Percentiles rank a stretch among this genome's conserved stretches.
Conservation (phyloP, 1,139 yeast genomes). For the Scheffersomyces cryptocercus region DNA sequence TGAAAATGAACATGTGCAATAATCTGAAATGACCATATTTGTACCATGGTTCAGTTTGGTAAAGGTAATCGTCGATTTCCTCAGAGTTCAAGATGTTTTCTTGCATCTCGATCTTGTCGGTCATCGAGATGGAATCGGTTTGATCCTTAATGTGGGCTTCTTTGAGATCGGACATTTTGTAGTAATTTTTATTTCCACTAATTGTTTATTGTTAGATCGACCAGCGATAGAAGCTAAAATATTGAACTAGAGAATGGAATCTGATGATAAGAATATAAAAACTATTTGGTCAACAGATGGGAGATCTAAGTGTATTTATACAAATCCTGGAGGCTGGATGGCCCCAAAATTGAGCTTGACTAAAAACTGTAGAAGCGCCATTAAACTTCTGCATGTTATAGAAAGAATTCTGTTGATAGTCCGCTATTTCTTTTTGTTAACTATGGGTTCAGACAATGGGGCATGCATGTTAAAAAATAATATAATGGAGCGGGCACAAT, state of each 20-base stretch:
- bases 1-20: slow-evolving; percentile 14
- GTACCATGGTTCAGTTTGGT: slow-evolving; percentile 9
- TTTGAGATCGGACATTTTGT: slow-evolving; percentile 6
- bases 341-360: not conserved
- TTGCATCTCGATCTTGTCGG: slow-evolving; percentile 8
- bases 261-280: too few relatives aligned
- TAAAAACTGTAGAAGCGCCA: too few relatives aligned
- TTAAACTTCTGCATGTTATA: not conserved
- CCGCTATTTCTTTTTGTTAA: not conserved
- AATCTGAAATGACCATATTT: slow-evolving; percentile 8
- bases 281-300: not conserved
- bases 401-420: not conserved
- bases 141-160: slow-evolving; percentile 3
- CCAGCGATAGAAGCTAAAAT: slow-evolving; percentile 1
- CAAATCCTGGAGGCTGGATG: slow-evolving; percentile 1
- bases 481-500: too few relatives aligned
- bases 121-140: slow-evolving; percentile 4
- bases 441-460: too few relatives aligned
- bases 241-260: not conserved
- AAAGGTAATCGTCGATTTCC: slow-evolving; percentile 5
- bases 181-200: not conserved
- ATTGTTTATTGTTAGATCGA: not conserved
- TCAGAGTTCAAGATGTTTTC: slow-evolving; percentile 6
- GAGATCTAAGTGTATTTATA: not conserved
- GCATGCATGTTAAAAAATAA: too few relatives aligned